These are phyloP conservation scores for Colletotrichum graminicola DNA, from an alignment of 2,329 filamentous ascomycete genomes.

Conservation along the genomic window DNA sequence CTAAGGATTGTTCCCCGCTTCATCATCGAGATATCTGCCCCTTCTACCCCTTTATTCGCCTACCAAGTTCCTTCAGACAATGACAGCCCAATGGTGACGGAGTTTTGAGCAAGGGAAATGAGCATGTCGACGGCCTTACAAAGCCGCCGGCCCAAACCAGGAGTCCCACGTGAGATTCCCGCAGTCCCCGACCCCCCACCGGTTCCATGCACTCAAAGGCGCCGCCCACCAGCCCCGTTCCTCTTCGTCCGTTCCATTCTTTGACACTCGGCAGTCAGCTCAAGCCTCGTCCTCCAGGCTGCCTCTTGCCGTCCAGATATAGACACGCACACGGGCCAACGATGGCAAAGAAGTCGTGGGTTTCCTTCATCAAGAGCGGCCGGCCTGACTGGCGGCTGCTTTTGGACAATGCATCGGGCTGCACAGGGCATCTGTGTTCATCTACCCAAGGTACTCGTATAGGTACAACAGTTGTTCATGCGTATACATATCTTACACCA, in stretches of 20 bases:
- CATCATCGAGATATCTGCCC: not conserved
- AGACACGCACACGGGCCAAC: not conserved
- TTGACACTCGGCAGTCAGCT: not conserved
- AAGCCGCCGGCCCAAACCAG: conserved; percentile 20
- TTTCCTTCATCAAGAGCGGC: not conserved
- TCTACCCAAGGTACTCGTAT: not conserved
- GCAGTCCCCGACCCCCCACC: not conserved
- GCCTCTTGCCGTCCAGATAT: not conserved
- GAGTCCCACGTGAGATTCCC: conserved; percentile 12
- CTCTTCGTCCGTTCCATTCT: not conserved
- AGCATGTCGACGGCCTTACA: conserved; percentile 15
- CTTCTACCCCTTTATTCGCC: not conserved
- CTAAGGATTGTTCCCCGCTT: not conserved
- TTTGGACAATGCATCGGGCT: not conserved
- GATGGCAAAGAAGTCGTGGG: not conserved
- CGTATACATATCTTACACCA: not conserved
- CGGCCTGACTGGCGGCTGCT: not conserved
- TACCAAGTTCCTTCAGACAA: not conserved
- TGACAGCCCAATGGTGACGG: not conserved
- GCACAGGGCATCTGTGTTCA: not conserved
- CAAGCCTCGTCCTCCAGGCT: not conserved
- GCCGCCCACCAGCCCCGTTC: not conserved
- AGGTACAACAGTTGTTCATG: not conserved
- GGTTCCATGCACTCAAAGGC: not conserved
- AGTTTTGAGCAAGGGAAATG: not conserved